Percentiles rank a stretch among this genome's conserved stretches.
These are phyloP conservation scores for Ceratocystis albifundus DNA, from an alignment of 2,329 filamentous ascomycete species.

Conservation along the genomic window DNA sequence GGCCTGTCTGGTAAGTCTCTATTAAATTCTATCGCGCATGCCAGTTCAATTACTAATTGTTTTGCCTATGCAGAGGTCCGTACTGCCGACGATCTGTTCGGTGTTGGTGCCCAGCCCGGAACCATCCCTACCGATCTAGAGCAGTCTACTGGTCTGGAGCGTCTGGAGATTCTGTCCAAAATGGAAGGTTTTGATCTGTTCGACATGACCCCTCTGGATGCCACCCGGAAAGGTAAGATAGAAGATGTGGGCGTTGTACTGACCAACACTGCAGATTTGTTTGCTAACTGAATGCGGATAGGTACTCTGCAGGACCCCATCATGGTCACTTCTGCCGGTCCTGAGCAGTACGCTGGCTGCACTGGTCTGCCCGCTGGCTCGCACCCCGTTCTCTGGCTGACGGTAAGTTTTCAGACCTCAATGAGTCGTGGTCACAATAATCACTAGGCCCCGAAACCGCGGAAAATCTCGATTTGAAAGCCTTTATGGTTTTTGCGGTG, in stretches of 20 bases:
- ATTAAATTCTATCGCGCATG: constrained; percentile 14
- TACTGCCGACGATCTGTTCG: constrained; percentile 66
- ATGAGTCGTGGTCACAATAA: background rate
- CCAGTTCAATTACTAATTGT: constrained; percentile 11
- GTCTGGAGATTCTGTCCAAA: constrained; percentile 97
- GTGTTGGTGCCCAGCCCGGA: constrained; percentile 69
- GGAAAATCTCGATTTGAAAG: background rate
- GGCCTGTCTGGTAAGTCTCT: constrained; percentile 37
- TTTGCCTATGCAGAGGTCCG: constrained; percentile 57
- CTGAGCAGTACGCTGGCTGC: constrained; percentile 95
- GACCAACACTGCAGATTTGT: background rate
- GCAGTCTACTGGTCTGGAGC: constrained; percentile 93
- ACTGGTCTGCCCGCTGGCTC: constrained; percentile 89
- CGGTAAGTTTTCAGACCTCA: constrained; percentile 45
- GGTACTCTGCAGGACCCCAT: constrained; percentile 87
- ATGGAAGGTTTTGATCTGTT: constrained; percentile 98
- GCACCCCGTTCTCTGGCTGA: constrained; percentile 82
- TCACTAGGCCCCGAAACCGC: background rate
- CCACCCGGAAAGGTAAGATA: constrained; percentile 64
- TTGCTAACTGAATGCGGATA: constrained; percentile 29
- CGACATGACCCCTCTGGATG: constrained; percentile 93
- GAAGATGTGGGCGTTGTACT: background rate
- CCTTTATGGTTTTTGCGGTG: background rate
- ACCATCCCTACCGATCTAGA: constrained; percentile 88
- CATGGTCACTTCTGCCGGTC: constrained; percentile 76